Evolutionary conservation across 345 rosid genomes (phyloP).

Genomic region (Citrus australasica): DNA sequence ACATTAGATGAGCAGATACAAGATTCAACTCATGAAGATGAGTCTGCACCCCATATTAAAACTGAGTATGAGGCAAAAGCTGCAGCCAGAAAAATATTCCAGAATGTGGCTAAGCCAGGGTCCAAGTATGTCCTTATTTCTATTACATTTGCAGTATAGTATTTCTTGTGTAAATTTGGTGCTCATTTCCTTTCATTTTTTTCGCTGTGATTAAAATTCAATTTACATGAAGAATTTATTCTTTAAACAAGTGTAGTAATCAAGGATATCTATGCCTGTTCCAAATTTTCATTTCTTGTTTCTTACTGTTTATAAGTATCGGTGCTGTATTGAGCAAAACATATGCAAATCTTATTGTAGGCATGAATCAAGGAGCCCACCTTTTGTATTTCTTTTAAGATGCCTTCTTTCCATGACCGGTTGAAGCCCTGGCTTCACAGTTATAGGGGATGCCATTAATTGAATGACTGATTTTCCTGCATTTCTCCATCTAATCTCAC

Average conservation of each 20-base stretch:
- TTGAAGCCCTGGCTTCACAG: background rate
- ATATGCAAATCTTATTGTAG: background rate
- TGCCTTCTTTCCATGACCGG: background rate
- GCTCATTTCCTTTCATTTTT: background rate
- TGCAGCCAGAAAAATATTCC: constrained; percentile 77
- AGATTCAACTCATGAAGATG: constrained; percentile 48
- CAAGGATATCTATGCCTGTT: background rate
- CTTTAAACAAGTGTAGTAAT: background rate
- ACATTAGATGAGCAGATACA: constrained; percentile 80
- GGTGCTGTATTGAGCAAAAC: background rate
- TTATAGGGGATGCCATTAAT: background rate
- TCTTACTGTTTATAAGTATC: background rate
- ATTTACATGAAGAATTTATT: background rate
- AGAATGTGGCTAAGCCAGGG: constrained; percentile 64
- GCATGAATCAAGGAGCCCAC: background rate
- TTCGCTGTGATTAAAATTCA: background rate
- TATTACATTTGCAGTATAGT: background rate
- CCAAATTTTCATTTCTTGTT: background rate
- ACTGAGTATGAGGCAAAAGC: constrained; percentile 79
- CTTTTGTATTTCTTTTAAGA: background rate
- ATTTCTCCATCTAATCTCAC: background rate
- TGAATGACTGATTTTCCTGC: background rate
- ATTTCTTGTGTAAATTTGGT: background rate
- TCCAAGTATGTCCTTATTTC: constrained; percentile 44
- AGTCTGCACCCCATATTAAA: constrained; percentile 53